Percentiles rank a stretch among this genome's conserved stretches.
phyloP scores from a whole-genome alignment of 345 rosid species.

The Draba incana region DNA sequence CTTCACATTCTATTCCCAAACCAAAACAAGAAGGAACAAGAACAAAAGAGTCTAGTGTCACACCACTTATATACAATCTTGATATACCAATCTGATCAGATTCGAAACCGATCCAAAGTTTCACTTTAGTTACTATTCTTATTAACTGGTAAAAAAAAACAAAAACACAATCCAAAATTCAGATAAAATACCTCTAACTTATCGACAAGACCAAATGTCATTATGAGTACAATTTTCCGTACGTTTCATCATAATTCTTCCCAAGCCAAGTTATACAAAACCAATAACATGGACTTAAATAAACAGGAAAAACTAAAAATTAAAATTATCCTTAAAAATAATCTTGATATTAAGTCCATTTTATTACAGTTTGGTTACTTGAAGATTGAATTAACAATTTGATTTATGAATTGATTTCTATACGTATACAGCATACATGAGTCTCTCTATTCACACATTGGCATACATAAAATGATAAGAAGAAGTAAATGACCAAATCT shows the following conservation, averaged over 20 bases:
- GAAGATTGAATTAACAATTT: not conserved
- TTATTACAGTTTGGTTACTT: too few species aligned
- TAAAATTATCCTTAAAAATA: not conserved
- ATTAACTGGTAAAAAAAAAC: not conserved
- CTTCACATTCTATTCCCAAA: slow-evolving; percentile 54
- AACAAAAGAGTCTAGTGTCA: slow-evolving; percentile 5
- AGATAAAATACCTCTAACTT: not conserved
- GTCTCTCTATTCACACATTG: not conserved
- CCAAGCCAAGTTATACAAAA: not conserved
- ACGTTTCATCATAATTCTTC: not conserved
- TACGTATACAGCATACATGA: not conserved
- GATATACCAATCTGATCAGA: not conserved
- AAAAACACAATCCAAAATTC: not conserved
- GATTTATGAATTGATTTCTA: not conserved
- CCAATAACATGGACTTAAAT: not conserved
- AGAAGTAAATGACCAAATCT: not conserved
- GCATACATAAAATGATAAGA: not conserved
- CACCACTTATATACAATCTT: not conserved
- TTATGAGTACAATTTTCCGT: not conserved
- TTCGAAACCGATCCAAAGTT: not conserved
- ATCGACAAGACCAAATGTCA: not conserved
- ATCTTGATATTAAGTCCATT: too few species aligned
- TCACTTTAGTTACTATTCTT: too few species aligned
- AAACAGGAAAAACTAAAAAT: not conserved
- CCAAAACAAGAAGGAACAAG: not conserved